Evolutionary conservation across 441 rosid genomes (phyloP), one percentile per base, ranked within the genome.

Genomic region (Euphorbia schlechtendalii): DNA sequence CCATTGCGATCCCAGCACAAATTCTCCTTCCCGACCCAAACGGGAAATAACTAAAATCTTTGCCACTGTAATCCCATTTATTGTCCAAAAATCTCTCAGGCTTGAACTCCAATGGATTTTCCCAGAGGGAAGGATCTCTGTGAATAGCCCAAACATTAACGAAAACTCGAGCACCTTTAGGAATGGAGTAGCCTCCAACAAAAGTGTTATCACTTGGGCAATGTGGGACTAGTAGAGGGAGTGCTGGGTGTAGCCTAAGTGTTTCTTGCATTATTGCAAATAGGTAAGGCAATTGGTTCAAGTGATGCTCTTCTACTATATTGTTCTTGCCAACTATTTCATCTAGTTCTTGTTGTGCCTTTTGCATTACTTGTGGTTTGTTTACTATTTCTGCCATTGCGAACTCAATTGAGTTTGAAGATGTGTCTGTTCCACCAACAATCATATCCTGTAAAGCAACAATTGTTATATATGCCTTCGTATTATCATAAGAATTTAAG

Each of bases 391-490:
- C 87, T 63, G 89, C 82, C 86, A 88, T 82, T n/a, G 81, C 80
- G 79, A 89, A 88, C 54, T 79, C 88, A n/a, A 84, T 77, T 17
- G 85, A 63, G 64, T 78, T 80, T 53, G 85, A 74, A 9, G 85
- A 78, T 27, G 92, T 82, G 66, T 86, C 91, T 17, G 88, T 74
- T 52, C 96, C 90, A 14, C 87, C 96, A 45, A 84, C 81, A 24
- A 88, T 76, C 86, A 88, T 82, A 77, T 88, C 90, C 96, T 88
- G 80, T 41, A 61, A 32, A 40, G 11, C 1, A 3, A 40, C 1
- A 40, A 40, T 12, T 40, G 45, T 40, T 40, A 40, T 40, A 40
- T 40, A 6, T n/a, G 40, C 40, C 45, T 9, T 40, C 11, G 4
- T 40, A 1, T 40, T 40, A 40, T 40, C 11, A 40, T 3, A 32